Base-by-base conservation (phyloP, 768 basidiomycete genomes). In the Tricholomella constricta region DNA sequence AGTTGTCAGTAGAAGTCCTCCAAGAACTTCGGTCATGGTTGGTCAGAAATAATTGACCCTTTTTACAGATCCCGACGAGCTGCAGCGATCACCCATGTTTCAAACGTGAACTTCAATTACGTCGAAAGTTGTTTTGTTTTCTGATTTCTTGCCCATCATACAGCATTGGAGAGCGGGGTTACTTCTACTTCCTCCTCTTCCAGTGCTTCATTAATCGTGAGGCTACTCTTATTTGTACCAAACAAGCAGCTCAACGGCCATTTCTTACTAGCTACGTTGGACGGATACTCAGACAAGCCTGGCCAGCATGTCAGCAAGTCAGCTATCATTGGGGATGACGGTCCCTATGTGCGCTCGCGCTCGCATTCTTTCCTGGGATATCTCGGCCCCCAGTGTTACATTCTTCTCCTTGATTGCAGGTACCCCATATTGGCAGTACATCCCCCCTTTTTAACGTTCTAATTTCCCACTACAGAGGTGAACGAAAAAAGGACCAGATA, bases 111-210 rank as follows among this genome's bases (percentile, higher is more conserved):
- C 22, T 15, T 35, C 2, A 17, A 25, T 12, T 4, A n/a, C 8
- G 36, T 9, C 37, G 11, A 2, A 31, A 0, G 5, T 10, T 20
- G 23, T 22, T 26, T 17, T 8, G 7, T 31, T n/a, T n/a, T 4
- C n/a, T 27, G 4, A 31, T 34, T 19, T 7, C 11, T 27, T 27
- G 19, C 11, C 26, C 40, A 32, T 17, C 6, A 57, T 46, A 40
- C 54, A 91, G 88, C 7, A 89, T 98, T 49, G 96, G 95, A 6
- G 70, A 83, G 0, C 76, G 89, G 58, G 92, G 87, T 19, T 97
- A 94, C 71, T 95, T 95, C 68, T 95, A 86, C 76, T 99, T 86
- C 72, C 76, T 96, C 19, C 77, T 99, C 1, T 98, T 99, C 77
- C 96, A 99, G 61, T 91, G 90, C 60, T 95, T 95, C 68, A 83